Conservation (phyloP, 2,329 filamentous ascomycete species). For the Diaporthe ampelina region DNA sequence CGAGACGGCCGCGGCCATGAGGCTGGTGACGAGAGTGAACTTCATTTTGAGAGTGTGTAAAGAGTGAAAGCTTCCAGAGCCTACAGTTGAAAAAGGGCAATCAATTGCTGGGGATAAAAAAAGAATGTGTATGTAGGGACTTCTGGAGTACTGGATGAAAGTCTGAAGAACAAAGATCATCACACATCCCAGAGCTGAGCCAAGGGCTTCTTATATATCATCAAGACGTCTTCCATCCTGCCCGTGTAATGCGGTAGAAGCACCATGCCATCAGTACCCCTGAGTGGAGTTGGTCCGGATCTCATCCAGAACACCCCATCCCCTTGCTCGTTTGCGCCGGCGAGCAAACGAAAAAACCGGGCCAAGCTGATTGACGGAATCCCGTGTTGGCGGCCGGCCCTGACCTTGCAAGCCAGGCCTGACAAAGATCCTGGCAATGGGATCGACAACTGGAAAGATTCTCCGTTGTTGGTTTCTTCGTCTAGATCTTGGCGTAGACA, state of each 20-base stretch:
- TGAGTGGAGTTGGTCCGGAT: slow-evolving; percentile 23
- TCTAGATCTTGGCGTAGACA: slow-evolving; percentile 33
- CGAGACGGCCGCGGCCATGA: slow-evolving; percentile 28
- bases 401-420: background rate
- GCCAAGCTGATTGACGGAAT: slow-evolving; percentile 26
- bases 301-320: slow-evolving; percentile 24
- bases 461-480: slow-evolving; percentile 28
- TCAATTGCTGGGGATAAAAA: slow-evolving; percentile 14
- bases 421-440: slow-evolving; percentile 18
- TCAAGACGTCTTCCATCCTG: slow-evolving; percentile 11
- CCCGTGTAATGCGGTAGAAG: background rate
- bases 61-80: slow-evolving; percentile 37
- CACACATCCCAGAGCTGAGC: background rate
- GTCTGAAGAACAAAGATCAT: slow-evolving; percentile 21
- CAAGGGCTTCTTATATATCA: slow-evolving; percentile 19
- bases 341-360: slow-evolving; percentile 8
- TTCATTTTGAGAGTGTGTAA: slow-evolving; percentile 36
- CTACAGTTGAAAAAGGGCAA: slow-evolving; percentile 34
- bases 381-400: background rate
- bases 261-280: background rate
- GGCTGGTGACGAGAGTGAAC: slow-evolving; percentile 32
- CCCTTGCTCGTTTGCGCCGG: slow-evolving; percentile 8
- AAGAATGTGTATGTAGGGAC: slow-evolving; percentile 35
- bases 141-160: slow-evolving; percentile 29
- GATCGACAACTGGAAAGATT: slow-evolving; percentile 29